These are phyloP conservation scores for Erigeron philadelphicus DNA, from an alignment of 140 eudicot genomes.

Conservation along the genomic window DNA sequence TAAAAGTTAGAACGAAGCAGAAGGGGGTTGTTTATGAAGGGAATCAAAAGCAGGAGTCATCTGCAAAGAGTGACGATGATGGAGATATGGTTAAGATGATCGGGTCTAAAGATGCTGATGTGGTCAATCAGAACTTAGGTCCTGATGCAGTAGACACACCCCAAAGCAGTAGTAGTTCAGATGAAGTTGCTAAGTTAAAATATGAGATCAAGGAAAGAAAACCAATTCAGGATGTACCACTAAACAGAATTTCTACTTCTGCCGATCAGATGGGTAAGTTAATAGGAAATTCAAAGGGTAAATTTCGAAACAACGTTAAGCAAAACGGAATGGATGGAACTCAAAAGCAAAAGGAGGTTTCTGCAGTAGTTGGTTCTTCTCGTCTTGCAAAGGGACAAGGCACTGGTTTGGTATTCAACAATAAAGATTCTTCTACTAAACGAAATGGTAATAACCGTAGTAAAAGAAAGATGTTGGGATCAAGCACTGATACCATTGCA, in stretches of 20 bases:
- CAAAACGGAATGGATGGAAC: conserved; percentile 27
- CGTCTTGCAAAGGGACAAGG: conserved; percentile 31
- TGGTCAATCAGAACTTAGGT: neutral
- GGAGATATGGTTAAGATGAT: conserved; percentile 5
- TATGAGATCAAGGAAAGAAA: conserved; percentile 15
- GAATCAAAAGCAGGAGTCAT: conserved; percentile 14
- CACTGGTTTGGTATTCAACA: conserved; percentile 31
- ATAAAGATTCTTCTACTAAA: conserved; percentile 38
- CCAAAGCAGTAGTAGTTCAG: conserved; percentile 10
- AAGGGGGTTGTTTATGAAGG: conserved; percentile 8
- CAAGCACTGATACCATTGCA: conserved; percentile 21
- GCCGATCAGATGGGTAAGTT: conserved; percentile 27
- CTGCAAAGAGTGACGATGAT: neutral
- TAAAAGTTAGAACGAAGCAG: conserved; percentile 16
- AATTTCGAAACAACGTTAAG: conserved; percentile 28
- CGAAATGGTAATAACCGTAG: conserved; percentile 32
- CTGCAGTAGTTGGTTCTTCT: conserved; percentile 30
- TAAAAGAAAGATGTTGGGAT: conserved; percentile 38
- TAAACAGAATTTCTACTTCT: conserved; percentile 21
- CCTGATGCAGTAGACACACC: neutral
- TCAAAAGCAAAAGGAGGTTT: conserved; percentile 26
- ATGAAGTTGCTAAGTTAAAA: conserved; percentile 20
- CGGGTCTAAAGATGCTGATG: neutral
- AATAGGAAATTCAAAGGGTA: conserved; percentile 21
- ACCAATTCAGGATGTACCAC: conserved; percentile 8